These are phyloP conservation scores for Globisporangium megalacanthum DNA, from an alignment of 352 stramenopile genomes.

Conservation along the genomic window DNA sequence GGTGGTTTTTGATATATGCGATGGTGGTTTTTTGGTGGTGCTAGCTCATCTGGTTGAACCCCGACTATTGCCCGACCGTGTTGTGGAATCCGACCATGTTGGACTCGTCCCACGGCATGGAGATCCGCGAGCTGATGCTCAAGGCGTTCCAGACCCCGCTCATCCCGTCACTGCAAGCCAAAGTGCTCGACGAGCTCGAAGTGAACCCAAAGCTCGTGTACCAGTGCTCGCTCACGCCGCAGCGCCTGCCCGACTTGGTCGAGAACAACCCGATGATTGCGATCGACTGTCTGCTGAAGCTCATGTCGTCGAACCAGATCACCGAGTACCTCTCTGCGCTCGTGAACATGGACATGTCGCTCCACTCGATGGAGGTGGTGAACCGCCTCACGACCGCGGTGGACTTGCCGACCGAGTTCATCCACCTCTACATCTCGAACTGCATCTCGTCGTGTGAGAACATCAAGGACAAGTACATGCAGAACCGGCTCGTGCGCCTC, in stretches of 20 bases:
- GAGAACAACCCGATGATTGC: slow-evolving; percentile 98
- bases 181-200: slow-evolving; percentile 86
- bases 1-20: not conserved
- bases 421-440: slow-evolving; percentile 98
- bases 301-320: slow-evolving; percentile 88
- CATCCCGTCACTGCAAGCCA: slow-evolving; percentile 86
- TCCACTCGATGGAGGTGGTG: slow-evolving; percentile 98
- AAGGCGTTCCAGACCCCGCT: slow-evolving; percentile 88
- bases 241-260: slow-evolving; percentile 94
- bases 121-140: slow-evolving; percentile 87
- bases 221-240: slow-evolving; percentile 89
- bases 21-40: too few species aligned
- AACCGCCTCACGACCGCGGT: slow-evolving; percentile 91
- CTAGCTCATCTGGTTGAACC: slow-evolving; percentile 88
- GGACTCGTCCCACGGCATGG: slow-evolving; percentile 78
- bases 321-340: slow-evolving; percentile 96
- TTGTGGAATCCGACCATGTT: slow-evolving; percentile 90
- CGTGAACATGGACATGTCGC: slow-evolving; percentile 98
- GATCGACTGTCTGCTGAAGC: slow-evolving; percentile 93
- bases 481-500: slow-evolving; percentile 96
- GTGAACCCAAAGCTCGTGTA: slow-evolving; percentile 88
- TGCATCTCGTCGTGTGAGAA: slow-evolving; percentile 98
- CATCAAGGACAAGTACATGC: slow-evolving; percentile 98
- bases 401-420: slow-evolving; percentile 95
- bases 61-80: slow-evolving; percentile 87